phyloP scores from a whole-genome alignment of 352 stramenopile species.

The Phytophthora colocasiae region DNA sequence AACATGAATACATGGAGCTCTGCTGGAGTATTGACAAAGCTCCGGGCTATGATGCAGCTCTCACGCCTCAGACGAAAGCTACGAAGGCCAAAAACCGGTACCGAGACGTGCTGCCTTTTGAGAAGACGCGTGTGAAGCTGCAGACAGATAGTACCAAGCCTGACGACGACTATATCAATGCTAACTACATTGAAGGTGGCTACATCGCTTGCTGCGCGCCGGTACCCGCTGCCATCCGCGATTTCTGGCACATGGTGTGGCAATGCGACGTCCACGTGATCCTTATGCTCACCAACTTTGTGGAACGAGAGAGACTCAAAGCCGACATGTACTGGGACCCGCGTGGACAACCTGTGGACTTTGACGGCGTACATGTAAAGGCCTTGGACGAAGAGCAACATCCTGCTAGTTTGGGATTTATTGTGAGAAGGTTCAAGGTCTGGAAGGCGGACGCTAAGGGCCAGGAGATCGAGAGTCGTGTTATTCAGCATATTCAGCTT shows the following conservation, averaged over 20 bases:
- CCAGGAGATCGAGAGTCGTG: conserved; percentile 33
- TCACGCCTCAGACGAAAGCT: conserved; percentile 71
- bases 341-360: conserved; percentile 50
- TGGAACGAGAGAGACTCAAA: conserved; percentile 76
- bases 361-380: conserved; percentile 60
- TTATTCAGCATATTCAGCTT: conserved; percentile 78
- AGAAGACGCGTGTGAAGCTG: conserved; percentile 73
- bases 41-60: conserved; percentile 55
- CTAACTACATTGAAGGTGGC: conserved; percentile 61
- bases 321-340: conserved; percentile 81
- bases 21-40: conserved; percentile 66
- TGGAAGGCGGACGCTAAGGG: conserved; percentile 37
- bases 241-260: conserved; percentile 91
- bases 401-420: conserved; percentile 42
- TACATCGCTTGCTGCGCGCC: conserved; percentile 86
- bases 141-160: conserved; percentile 2
- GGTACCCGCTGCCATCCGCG: conserved; percentile 60
- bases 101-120: conserved; percentile 76
- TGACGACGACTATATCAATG: conserved; percentile 77
- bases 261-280: conserved; percentile 78
- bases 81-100: conserved; percentile 84
- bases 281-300: conserved; percentile 91
- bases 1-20: conserved; percentile 73
- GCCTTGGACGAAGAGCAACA: conserved; percentile 52
- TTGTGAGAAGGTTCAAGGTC: conserved; percentile 63